Evolutionary conservation across 2,329 filamentous ascomycete species (phyloP), one percentile per base, ranked within the genome.

Genomic region (Cladosporium cucumerinum): DNA sequence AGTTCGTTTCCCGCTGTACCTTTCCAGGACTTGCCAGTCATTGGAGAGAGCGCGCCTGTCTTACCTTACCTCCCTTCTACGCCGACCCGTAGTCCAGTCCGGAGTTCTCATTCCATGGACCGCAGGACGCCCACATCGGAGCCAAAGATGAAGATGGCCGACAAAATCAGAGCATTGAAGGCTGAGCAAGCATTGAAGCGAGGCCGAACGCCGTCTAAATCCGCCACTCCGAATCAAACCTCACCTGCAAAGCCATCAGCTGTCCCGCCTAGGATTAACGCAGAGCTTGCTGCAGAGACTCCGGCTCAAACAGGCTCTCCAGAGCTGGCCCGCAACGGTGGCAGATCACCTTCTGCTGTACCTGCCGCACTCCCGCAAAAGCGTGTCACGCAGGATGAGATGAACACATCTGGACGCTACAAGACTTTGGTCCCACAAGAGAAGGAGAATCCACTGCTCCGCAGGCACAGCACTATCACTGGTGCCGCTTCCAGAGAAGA

Each of bases 401-500:
- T 73, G 70, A 74, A 70, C 28, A 75, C 73, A 1, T 75, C 73
- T 12, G 75, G 73, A 55, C 69, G 74, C 23, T 76, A 74, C 55
- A 69, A 72, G 55, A 76, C 74, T 5, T 66, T 77, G 1, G 32
- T 77, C 0, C 75, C 75, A 30, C 65, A 63, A 23, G 62, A 62
- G 8, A 64, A 52, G 16, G 57, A 64, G 25, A 52, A 59, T 11
- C 18, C 54, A 7, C 14, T 26, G 5, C 54, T 59, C 2, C 62
- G 62, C 39, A 64, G 62, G 28, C 62, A 64, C 26, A 64, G 62
- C 21, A 64, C 62, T 2, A 54, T 64, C 32, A 59, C 62, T 12
- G 62, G 62, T 5, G 58, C 55, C 14, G 49, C 62, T 6, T 58
- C 54, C 1, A 58, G 28, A 23, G 66, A 67, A 30, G 55, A 23